phyloP scores from a whole-genome alignment of 2,329 filamentous ascomycete genomes.

The Fusarium pilosicola region DNA sequence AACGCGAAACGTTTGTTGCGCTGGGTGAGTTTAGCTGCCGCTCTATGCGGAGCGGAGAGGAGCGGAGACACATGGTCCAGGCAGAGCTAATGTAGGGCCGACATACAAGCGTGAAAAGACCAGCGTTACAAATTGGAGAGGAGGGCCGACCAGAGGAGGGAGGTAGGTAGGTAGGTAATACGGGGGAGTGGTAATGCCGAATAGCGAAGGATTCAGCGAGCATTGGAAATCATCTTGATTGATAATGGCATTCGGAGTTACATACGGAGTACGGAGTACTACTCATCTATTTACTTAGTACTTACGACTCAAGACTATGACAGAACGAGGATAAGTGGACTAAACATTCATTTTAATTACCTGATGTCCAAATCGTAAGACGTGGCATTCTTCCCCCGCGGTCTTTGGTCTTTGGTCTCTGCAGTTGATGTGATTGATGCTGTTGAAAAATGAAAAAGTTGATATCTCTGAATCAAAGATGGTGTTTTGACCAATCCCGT shows the following conservation, averaged over 20 bases:
- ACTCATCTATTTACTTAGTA: not conserved
- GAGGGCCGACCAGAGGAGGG: not conserved
- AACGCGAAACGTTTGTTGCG: constrained; percentile 22
- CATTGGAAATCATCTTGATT: constrained; percentile 5
- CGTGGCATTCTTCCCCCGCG: constrained; percentile 12
- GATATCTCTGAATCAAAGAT: constrained; percentile 37
- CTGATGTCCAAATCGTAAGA: constrained; percentile 12
- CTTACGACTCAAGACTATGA: not conserved
- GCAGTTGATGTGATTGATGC: constrained; percentile 12
- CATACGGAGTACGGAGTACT: not conserved
- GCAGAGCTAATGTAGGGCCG: constrained; percentile 24
- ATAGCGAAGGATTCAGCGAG: constrained; percentile 5
- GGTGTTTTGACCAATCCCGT: constrained; percentile 31
- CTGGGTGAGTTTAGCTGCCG: constrained; percentile 26
- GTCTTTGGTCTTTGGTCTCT: not conserved
- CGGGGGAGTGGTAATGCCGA: constrained; percentile 14
- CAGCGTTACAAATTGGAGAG: not conserved
- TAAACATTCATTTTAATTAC: not conserved
- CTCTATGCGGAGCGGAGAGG: constrained; percentile 35
- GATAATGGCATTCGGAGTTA: constrained; percentile 1
- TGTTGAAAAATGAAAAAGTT: constrained; percentile 22
- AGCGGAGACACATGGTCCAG: constrained; percentile 32
- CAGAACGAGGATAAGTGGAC: not conserved
- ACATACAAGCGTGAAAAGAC: constrained; percentile 21
- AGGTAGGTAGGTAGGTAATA: not conserved